Percentiles rank a stretch among this genome's conserved stretches.
Evolutionary conservation across 2,329 filamentous ascomycete genomes (phyloP).

Genomic region (Aspergillus brunneoviolaceus): DNA sequence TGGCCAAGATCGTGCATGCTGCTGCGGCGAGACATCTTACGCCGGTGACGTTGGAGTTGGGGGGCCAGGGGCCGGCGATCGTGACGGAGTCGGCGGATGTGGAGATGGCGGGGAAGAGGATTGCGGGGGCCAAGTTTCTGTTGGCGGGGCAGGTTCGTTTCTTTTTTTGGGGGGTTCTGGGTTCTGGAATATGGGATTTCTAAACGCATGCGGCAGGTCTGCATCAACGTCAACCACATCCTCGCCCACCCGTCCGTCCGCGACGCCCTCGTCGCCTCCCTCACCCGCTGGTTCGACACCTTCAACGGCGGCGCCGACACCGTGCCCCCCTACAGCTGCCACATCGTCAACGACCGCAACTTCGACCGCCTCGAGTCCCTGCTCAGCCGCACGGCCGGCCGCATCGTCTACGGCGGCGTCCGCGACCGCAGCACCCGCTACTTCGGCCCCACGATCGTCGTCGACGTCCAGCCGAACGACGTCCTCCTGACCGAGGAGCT

Average conservation of each 20-base stretch:
- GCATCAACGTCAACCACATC: slow-evolving; percentile 46
- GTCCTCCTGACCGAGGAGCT: slow-evolving; percentile 47
- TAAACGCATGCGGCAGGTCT: slow-evolving; percentile 20
- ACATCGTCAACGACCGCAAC: slow-evolving; percentile 47
- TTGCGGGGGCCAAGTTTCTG: slow-evolving; percentile 45
- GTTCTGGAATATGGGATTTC: too few species aligned
- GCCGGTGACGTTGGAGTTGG: slow-evolving; percentile 46
- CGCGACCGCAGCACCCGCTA: slow-evolving; percentile 30
- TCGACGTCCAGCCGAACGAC: slow-evolving; percentile 37
- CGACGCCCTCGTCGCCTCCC: slow-evolving; percentile 36
- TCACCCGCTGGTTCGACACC: slow-evolving; percentile 36
- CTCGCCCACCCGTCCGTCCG: slow-evolving; percentile 44
- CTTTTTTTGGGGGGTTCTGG: too few species aligned
- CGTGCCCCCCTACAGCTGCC: slow-evolving; percentile 23
- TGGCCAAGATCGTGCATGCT: slow-evolving; percentile 40
- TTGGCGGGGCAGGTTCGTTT: slow-evolving; percentile 43
- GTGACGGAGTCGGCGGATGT: slow-evolving; percentile 44
- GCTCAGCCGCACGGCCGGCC: slow-evolving; percentile 38
- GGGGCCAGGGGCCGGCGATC: slow-evolving; percentile 49
- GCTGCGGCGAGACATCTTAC: slow-evolving; percentile 50
- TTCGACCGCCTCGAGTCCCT: slow-evolving; percentile 43
- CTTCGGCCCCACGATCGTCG: slow-evolving; percentile 43
- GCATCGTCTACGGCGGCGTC: slow-evolving; percentile 38
- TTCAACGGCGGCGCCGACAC: slow-evolving; percentile 26
- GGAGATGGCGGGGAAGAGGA: slow-evolving; percentile 45